Evolutionary conservation across 139 green algal genomes (phyloP).

Genomic region (Chlorella sp.): DNA sequence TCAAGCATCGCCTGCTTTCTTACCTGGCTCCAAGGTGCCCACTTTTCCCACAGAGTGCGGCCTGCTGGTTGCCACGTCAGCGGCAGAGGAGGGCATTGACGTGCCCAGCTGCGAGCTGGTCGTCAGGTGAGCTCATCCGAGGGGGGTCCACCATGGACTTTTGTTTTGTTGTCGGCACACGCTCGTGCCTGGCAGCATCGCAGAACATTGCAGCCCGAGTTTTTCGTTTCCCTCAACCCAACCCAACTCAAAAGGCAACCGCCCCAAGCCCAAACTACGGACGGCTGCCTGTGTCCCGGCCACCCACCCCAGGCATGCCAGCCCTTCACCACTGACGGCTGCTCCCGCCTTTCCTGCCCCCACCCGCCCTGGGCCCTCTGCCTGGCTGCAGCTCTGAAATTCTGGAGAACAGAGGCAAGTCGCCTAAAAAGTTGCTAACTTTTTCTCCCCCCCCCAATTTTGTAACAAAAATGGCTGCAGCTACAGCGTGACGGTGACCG

Average conservation of each 20-base stretch:
- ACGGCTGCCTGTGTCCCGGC: too few relatives aligned
- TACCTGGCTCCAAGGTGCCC: neutral
- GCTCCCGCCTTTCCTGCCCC: neutral
- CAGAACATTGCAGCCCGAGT: too few relatives aligned
- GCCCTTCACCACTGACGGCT: neutral
- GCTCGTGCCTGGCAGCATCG: neutral
- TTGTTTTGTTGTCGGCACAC: neutral
- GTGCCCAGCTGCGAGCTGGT: constrained; percentile 1
- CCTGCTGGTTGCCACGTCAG: neutral
- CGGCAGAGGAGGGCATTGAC: neutral
- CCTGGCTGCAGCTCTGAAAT: too few relatives aligned
- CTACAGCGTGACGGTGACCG: neutral
- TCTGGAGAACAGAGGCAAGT: too few relatives aligned
- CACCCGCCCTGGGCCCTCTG: too few relatives aligned
- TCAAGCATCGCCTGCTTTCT: neutral
- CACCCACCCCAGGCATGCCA: neutral
- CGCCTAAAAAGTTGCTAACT: too few relatives aligned
- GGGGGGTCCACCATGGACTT: neutral
- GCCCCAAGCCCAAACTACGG: too few relatives aligned
- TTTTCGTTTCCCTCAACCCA: neutral
- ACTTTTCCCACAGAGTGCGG: neutral
- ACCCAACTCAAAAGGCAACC: neutral
- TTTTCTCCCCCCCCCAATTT: too few relatives aligned
- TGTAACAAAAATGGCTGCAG: too few relatives aligned
- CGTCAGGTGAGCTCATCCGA: neutral